These are phyloP conservation scores for Spergularia bocconei DNA, from an alignment of 148 eudicot genomes.

Conservation along the genomic window DNA sequence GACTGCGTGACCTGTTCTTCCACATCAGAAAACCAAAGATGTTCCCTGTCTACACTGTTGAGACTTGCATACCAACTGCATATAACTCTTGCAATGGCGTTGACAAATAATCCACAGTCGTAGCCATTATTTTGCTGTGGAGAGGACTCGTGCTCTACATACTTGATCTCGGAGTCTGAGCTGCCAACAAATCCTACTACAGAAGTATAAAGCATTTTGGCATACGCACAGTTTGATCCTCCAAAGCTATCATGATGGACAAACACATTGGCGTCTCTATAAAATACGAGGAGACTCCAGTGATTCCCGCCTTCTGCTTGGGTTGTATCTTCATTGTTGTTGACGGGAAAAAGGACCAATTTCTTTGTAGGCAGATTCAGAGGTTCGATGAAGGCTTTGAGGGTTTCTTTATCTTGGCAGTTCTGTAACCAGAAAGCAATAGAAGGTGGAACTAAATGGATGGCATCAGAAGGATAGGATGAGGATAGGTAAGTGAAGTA, in stretches of 20 bases:
- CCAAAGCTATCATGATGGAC: slow-evolving; percentile 81
- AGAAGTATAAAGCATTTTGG: slow-evolving; percentile 46
- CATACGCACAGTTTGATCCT: slow-evolving; percentile 37
- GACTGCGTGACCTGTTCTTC: slow-evolving; percentile 47
- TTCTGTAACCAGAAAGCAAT: slow-evolving; percentile 82
- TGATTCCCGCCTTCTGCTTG: slow-evolving; percentile 70
- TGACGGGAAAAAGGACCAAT: slow-evolving; percentile 66
- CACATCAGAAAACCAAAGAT: slow-evolving; percentile 52
- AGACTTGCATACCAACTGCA: slow-evolving; percentile 54
- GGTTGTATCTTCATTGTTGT: slow-evolving; percentile 59
- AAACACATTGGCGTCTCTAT: slow-evolving; percentile 46
- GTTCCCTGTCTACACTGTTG: slow-evolving; percentile 27
- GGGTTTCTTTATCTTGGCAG: slow-evolving; percentile 56
- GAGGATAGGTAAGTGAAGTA: slow-evolving; percentile 69
- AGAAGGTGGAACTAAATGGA: slow-evolving; percentile 69
- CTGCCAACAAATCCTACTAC: slow-evolving; percentile 37
- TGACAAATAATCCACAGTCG: slow-evolving; percentile 80
- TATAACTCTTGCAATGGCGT: slow-evolving; percentile 64
- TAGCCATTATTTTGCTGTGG: slow-evolving; percentile 75
- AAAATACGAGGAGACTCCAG: slow-evolving; percentile 83
- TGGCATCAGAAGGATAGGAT: slow-evolving; percentile 48
- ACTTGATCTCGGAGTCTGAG: slow-evolving; percentile 24
- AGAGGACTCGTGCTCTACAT: slow-evolving; percentile 40
- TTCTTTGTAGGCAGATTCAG: slow-evolving; percentile 49
- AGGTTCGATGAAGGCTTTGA: slow-evolving; percentile 57